Evolutionary conservation across 1,284 basidiomycete genomes (phyloP), one percentile per base, ranked within the genome.

Genomic region (Malassezia globosa): DNA sequence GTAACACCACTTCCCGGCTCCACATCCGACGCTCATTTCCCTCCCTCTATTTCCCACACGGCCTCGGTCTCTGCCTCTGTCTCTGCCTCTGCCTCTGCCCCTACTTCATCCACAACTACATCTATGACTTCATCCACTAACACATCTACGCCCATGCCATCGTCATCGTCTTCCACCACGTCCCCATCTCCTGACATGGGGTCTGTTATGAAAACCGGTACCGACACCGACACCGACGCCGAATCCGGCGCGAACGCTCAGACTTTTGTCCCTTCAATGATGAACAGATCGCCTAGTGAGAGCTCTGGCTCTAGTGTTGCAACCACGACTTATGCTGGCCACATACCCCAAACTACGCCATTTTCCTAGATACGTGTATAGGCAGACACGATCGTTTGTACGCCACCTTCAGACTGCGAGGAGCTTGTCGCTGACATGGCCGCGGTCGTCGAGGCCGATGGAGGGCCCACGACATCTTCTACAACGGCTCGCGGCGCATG

Each of bases 351-450:
- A 13, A 31, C 29, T 31, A 31, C 29, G 11, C 29, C 29, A 16
- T 31, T 31, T 31, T 16, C 24, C 39, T 47, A 52, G 23, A 52
- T 46, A 29, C 50, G 38, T 13, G 50, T 47, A 34, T 52, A 52
- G 22, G 50, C 50, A 19, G 50, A 52, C 7, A 52, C 50, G 5
- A 52, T 33, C 18, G 43, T 36, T 24, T 21, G 37, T 10, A 22
- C 18, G 21, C 29, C 36, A 24, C 24, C 39, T 14, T 16, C 24
- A 3, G 35, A 37, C 11, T 19, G 29, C 31, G n/a, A n/a, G n/a
- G n/a, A n/a, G n/a, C n/a, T n/a, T n/a, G n/a, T n/a, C n/a, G 14
- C 37, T 11, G 14, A 21, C 10, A 38, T 21, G 8, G 33, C 36
- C 14, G 5, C 34, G 16, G 29, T 11, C 13, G 48, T 39, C 6